Evolutionary conservation across 768 basidiomycete genomes (phyloP).

Genomic region (Xerocomellus chrysenteron): DNA sequence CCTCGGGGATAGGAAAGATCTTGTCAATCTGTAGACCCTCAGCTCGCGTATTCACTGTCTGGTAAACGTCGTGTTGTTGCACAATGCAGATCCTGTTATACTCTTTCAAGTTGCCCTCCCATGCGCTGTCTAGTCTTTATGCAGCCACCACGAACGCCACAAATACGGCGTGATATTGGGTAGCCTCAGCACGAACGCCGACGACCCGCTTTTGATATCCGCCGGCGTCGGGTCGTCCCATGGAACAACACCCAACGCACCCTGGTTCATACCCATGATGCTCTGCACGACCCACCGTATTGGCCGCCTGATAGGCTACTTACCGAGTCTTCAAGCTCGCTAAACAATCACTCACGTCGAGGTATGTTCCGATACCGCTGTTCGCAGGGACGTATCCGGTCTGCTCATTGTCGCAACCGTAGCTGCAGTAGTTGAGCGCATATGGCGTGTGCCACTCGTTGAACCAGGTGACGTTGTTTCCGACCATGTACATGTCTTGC

Average conservation of each 20-base stretch:
- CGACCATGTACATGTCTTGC: too few relatives aligned
- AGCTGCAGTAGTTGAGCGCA: too few relatives aligned
- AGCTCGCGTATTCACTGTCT: neutral
- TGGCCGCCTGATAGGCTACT: too few relatives aligned
- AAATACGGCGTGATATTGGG: constrained; percentile 34
- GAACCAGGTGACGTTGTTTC: too few relatives aligned
- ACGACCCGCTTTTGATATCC: constrained; percentile 47
- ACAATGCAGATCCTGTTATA: neutral
- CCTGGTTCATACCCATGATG: constrained; percentile 69
- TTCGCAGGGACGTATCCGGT: too few relatives aligned
- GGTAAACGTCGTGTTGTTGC: neutral
- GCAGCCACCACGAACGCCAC: constrained; percentile 17
- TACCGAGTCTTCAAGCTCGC: too few relatives aligned
- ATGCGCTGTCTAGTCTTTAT: neutral
- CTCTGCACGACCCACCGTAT: constrained; percentile 55
- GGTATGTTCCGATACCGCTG: too few relatives aligned
- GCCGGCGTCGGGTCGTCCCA: constrained; percentile 54
- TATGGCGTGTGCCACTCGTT: too few relatives aligned
- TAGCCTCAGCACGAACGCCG: constrained; percentile 45
- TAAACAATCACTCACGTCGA: too few relatives aligned
- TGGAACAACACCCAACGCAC: constrained; percentile 51
- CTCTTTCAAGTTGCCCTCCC: neutral
- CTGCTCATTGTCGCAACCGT: too few relatives aligned
- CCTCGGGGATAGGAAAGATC: neutral
- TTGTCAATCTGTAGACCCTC: neutral